phyloP scores from a whole-genome alignment of 768 basidiomycete genomes.

The Hygrophorus pudorinus region DNA sequence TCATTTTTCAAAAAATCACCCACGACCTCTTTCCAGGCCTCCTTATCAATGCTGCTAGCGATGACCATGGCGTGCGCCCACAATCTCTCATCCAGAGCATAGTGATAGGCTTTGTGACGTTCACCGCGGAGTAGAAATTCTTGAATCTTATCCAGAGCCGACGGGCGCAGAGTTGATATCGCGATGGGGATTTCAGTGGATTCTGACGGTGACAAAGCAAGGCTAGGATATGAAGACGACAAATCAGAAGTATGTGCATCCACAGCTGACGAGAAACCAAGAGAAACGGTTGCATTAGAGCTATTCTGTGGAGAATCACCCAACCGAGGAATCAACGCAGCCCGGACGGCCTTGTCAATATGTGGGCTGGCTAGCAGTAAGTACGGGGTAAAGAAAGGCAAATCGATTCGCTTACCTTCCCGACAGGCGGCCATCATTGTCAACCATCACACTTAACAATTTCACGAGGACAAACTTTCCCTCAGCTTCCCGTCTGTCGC shows the following conservation, averaged over 20 bases:
- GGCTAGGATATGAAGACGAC: slow-evolving; percentile 13
- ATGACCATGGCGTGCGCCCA: slow-evolving; percentile 98
- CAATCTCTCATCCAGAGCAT: slow-evolving; percentile 77
- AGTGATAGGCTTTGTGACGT: slow-evolving; percentile 77
- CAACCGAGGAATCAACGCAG: slow-evolving; percentile 57
- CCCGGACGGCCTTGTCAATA: slow-evolving; percentile 65
- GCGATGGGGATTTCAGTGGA: slow-evolving; percentile 44
- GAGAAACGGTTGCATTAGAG: slow-evolving; percentile 6
- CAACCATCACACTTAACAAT: slow-evolving; percentile 70
- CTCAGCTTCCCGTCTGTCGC: slow-evolving; percentile 53
- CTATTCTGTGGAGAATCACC: slow-evolving; percentile 18
- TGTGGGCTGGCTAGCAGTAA: slow-evolving; percentile 29
- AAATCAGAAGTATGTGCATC: slow-evolving; percentile 20
- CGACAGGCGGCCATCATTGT: slow-evolving; percentile 79
- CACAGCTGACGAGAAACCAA: slow-evolving; percentile 22
- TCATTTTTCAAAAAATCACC: slow-evolving; percentile 78
- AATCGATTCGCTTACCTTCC: slow-evolving; percentile 57
- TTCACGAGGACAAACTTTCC: slow-evolving; percentile 68
- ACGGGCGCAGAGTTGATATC: slow-evolving; percentile 47
- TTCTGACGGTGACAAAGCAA: slow-evolving; percentile 13
- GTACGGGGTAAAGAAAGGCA: neutral
- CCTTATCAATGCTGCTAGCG: slow-evolving; percentile 85
- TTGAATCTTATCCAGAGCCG: slow-evolving; percentile 69
- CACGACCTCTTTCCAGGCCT: slow-evolving; percentile 87
- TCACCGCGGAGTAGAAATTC: slow-evolving; percentile 76